Evolutionary conservation across 2,329 filamentous ascomycete species (phyloP).

Genomic region (Claviceps sorghi): DNA sequence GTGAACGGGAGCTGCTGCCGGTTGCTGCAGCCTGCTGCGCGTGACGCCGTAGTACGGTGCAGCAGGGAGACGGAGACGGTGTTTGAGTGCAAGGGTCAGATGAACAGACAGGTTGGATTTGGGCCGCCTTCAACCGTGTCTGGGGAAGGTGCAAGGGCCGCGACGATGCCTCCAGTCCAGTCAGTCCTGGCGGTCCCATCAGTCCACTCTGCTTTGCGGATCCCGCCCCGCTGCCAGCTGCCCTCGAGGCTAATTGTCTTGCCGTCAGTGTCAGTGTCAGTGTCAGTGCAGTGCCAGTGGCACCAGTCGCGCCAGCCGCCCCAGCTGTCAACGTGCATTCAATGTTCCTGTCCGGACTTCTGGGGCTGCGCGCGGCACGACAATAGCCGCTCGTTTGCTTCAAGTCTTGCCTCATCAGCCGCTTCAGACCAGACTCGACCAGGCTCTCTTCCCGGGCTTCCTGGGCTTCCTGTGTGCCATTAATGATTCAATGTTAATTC

Average conservation of each 20-base stretch:
- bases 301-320: not conserved
- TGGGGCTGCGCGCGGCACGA: not conserved
- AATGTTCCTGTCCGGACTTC: not conserved
- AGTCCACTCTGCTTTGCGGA: not conserved
- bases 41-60: no score
- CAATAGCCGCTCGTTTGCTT: conserved; percentile 2
- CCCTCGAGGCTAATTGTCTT: no score
- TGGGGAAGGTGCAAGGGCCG: not conserved
- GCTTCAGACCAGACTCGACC: no score
- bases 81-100: not conserved
- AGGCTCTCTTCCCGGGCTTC: no score
- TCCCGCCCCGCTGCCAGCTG: no score
- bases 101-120: not conserved
- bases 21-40: not conserved
- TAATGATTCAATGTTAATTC: no score
- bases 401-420: not conserved
- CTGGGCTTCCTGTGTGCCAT: no score
- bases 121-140: not conserved
- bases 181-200: not conserved
- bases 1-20: no score
- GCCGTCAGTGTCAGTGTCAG: no score
- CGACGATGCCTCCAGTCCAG: not conserved
- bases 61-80: not conserved
- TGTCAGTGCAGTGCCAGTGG: no score
- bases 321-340: not conserved